Percentiles rank a stretch among this genome's conserved stretches.
These are phyloP conservation scores for Cercophora scortea DNA, from an alignment of 495 filamentous ascomycete species.

Conservation along the genomic window DNA sequence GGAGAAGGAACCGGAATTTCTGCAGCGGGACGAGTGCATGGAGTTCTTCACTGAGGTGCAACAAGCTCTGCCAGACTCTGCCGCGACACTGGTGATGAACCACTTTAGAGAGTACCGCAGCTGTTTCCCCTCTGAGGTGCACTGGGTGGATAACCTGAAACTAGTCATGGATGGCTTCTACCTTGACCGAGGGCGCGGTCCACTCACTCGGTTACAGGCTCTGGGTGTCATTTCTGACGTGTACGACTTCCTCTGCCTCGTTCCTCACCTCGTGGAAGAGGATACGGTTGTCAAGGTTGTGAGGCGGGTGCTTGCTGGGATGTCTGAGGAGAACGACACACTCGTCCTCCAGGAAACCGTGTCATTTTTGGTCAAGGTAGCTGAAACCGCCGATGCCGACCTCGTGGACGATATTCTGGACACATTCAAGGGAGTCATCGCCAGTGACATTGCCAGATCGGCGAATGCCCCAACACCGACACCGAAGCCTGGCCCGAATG, in stretches of 20 bases:
- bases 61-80: constrained; percentile 48
- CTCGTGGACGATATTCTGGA: constrained; percentile 48
- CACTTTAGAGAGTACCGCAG: constrained; percentile 53
- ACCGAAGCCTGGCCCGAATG: constrained; percentile 8
- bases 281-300: constrained; percentile 34
- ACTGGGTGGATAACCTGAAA: constrained; percentile 59
- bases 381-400: constrained; percentile 33
- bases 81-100: constrained; percentile 49
- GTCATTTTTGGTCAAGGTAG: constrained; percentile 42
- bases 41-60: constrained; percentile 60
- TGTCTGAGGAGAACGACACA: constrained; percentile 48
- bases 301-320: constrained; percentile 36
- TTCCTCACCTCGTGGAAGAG: constrained; percentile 42
- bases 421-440: constrained; percentile 35
- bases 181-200: constrained; percentile 51
- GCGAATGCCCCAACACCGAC: constrained; percentile 23
- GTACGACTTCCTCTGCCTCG: constrained; percentile 50
- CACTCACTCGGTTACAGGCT: constrained; percentile 59
- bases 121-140: constrained; percentile 60
- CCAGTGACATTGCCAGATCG: constrained; percentile 29
- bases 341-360: constrained; percentile 43
- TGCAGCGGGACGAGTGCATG: constrained; percentile 56
- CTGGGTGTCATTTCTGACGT: constrained; percentile 63
- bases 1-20: constrained; percentile 31
- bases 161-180: constrained; percentile 60